Evolutionary conservation across 2,329 filamentous ascomycete species (phyloP), one percentile per base, ranked within the genome.

Genomic region (Monilinia laxa): DNA sequence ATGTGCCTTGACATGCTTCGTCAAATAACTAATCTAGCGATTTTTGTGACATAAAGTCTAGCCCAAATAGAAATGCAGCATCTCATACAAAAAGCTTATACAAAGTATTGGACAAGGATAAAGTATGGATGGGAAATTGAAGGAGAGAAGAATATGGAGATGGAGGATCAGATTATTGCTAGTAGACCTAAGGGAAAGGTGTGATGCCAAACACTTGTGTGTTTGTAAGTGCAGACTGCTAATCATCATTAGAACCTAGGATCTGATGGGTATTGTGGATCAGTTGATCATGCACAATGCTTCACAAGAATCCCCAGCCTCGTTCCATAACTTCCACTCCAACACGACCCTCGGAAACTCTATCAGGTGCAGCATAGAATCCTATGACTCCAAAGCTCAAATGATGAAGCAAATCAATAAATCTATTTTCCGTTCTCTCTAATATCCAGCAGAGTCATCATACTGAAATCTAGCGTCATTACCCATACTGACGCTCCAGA

Each of bases 41-140:
- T 62, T 1, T 55, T 16, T 40, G 23, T 5, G 16, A 18, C 40
- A 68, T 31, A 63, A 12, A 64, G 62, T 71, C 80, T 90, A 65
- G 88, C 88, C 0, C 78, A 88, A 62, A 83, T 83, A 20, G 88
- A 90, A 76, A 90, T 91, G 87, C 90, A 88, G 77, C 82, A 81
- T 1, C 74, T 90, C 28, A 79, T 90, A 14, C 80, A 80, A n/a
- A 85, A 85, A 63, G 80, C 90, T 1, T 91, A 90, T 75, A 83
- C 82, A 3, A 77, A 76, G 18, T 90, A 83, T 67, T 79, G 76
- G 35, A 90, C 88, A 0, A 75, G 69, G 0, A 70, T 80, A 40
- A 76, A 82, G 10, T 81, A 84, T 0, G 85, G 88, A 81, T 84
- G 81, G 70, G 77, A 77, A 7, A 81, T 80, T 40, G 81, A 47